phyloP scores from a whole-genome alignment of 2,329 filamentous ascomycete species.

The Aspergillus alliaceus region DNA sequence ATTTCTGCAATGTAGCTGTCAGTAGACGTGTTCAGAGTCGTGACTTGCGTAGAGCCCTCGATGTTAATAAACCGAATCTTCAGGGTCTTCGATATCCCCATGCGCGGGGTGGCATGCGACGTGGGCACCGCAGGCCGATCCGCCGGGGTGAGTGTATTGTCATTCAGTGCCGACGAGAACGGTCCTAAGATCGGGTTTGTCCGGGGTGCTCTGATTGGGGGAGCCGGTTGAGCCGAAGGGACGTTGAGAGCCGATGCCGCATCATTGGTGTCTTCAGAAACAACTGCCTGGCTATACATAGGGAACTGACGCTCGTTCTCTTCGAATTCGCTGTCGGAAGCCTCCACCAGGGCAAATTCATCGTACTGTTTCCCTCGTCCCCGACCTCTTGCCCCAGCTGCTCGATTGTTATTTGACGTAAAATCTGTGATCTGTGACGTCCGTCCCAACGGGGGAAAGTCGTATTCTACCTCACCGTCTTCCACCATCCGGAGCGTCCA shows the following conservation, averaged over 20 bases:
- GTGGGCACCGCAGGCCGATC: constrained; percentile 46
- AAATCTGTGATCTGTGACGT: constrained; percentile 62
- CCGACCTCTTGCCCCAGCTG: constrained; percentile 52
- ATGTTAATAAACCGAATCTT: constrained; percentile 62
- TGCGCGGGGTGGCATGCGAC: constrained; percentile 53
- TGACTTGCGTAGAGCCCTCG: constrained; percentile 55
- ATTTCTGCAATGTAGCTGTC: constrained; percentile 70
- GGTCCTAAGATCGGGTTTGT: constrained; percentile 46
- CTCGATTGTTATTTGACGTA: constrained; percentile 66
- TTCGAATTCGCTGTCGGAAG: constrained; percentile 53
- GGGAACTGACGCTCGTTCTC: constrained; percentile 61
- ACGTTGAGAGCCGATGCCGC: constrained; percentile 19
- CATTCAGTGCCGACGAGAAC: constrained; percentile 47
- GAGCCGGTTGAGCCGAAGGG: constrained; percentile 19
- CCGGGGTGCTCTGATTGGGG: constrained; percentile 28
- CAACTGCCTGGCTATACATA: constrained; percentile 42
- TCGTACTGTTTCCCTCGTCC: constrained; percentile 65
- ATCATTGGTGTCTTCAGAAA: constrained; percentile 32
- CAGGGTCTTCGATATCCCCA: constrained; percentile 58
- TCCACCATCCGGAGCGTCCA: constrained; percentile 69
- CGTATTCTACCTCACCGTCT: constrained; percentile 66
- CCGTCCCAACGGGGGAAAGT: constrained; percentile 61
- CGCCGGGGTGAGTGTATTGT: constrained; percentile 46
- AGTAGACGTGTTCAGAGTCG: constrained; percentile 59
- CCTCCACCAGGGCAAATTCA: constrained; percentile 65